Percentiles rank a stretch among this genome's conserved stretches.
These are phyloP conservation scores for Hymenoscyphus occultus DNA, from an alignment of 2,329 filamentous ascomycete species.

Conservation along the genomic window DNA sequence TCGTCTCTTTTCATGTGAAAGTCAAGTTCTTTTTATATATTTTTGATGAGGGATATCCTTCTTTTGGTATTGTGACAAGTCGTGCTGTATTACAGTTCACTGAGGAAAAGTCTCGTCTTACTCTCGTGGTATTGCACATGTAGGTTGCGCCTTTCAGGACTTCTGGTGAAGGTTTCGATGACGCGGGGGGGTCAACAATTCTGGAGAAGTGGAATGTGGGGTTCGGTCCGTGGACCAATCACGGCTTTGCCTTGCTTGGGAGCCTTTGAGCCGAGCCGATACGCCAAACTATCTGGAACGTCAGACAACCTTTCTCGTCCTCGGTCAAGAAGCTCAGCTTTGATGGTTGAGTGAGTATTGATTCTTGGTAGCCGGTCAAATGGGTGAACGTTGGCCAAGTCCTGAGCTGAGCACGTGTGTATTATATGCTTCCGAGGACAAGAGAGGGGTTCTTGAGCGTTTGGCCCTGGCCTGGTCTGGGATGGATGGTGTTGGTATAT, in stretches of 20 bases:
- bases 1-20: constrained; percentile 2
- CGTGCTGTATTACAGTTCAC: neutral
- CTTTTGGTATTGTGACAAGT: neutral
- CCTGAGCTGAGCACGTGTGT: neutral
- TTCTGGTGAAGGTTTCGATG: constrained; percentile 1
- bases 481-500: neutral
- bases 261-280: constrained; percentile 15
- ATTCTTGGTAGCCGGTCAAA: neutral
- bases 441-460: neutral
- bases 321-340: constrained; percentile 2
- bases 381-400: neutral
- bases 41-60: neutral
- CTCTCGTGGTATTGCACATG: too few relatives aligned
- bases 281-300: constrained; percentile 3
- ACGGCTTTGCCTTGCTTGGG: constrained; percentile 10
- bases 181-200: constrained; percentile 1
- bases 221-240: constrained; percentile 7
- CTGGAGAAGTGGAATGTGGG: constrained; percentile 11
- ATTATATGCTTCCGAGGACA: neutral
- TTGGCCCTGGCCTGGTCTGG: neutral
- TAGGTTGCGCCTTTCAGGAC: neutral
- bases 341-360: neutral
- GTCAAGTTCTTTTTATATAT: neutral
- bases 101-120: too few relatives aligned
- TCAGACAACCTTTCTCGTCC: constrained; percentile 1